Evolutionary conservation across 208 protist genomes (phyloP).

Genomic region (Trypanosoma melophagium): DNA sequence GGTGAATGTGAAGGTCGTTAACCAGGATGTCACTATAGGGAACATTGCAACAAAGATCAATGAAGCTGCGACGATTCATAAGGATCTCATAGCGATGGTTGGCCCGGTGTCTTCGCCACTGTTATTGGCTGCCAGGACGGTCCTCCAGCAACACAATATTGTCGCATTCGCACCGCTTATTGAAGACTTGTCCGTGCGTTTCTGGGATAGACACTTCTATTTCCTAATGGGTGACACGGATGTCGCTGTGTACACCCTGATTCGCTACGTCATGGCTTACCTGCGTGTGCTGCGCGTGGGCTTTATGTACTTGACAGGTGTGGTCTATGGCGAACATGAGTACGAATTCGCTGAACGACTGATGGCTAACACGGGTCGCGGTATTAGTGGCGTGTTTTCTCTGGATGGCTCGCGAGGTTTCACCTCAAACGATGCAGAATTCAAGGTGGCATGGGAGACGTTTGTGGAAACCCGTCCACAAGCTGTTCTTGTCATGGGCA

Average conservation of each 20-base stretch:
- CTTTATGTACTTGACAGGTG: slow-evolving; percentile 54
- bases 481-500: slow-evolving; percentile 45
- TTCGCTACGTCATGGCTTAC: slow-evolving; percentile 15
- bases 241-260: slow-evolving; percentile 6
- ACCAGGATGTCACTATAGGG: background rate
- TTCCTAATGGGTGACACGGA: slow-evolving; percentile 20
- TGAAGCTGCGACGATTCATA: background rate
- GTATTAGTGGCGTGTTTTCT: slow-evolving; percentile 29
- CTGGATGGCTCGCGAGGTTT: background rate
- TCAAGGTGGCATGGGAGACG: slow-evolving; percentile 29
- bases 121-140: background rate
- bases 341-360: slow-evolving; percentile 15
- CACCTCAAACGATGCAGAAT: slow-evolving; percentile 14
- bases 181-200: slow-evolving; percentile 8
- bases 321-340: slow-evolving; percentile 42
- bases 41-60: slow-evolving; percentile 6
- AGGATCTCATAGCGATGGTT: slow-evolving; percentile 3
- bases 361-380: slow-evolving; percentile 5
- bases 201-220: slow-evolving; percentile 31
- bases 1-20: slow-evolving; percentile 1
- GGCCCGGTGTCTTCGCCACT: background rate
- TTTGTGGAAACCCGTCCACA: slow-evolving; percentile 48
- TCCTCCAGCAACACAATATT: slow-evolving; percentile 13
- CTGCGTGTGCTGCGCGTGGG: slow-evolving; percentile 19
- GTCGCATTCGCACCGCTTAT: slow-evolving; percentile 34